These are phyloP conservation scores for Cercospora sp. DNA, from an alignment of 2,329 filamentous ascomycete genomes.

Conservation along the genomic window DNA sequence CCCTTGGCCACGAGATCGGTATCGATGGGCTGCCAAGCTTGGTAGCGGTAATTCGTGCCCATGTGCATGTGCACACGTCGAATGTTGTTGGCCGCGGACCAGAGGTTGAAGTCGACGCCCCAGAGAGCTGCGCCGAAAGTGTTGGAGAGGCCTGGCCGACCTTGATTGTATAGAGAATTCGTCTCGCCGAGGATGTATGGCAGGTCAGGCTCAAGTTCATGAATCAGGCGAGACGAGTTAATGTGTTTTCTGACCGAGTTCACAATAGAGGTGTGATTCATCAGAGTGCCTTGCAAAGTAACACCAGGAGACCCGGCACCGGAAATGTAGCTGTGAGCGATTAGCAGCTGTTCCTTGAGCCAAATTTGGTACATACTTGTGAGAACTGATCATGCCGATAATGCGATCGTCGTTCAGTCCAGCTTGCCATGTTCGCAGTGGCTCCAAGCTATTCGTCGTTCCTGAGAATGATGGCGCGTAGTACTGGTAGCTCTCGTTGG, in stretches of 20 bases:
- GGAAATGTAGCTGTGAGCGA: conserved; percentile 58
- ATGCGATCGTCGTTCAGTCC: conserved; percentile 54
- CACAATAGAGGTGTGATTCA: conserved; percentile 62
- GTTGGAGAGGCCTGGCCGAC: conserved; percentile 62
- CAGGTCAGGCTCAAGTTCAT: conserved; percentile 37
- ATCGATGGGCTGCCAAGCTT: conserved; percentile 60
- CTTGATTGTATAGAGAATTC: conserved; percentile 65
- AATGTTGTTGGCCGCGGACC: conserved; percentile 58
- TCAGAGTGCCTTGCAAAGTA: conserved; percentile 61
- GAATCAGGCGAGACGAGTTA: conserved; percentile 46
- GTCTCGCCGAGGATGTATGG: conserved; percentile 62
- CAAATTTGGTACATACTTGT: conserved; percentile 52
- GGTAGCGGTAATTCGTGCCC: conserved; percentile 64
- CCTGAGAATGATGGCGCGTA: conserved; percentile 62
- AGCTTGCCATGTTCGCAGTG: conserved; percentile 54
- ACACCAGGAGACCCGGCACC: conserved; percentile 61
- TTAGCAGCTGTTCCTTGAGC: conserved; percentile 11
- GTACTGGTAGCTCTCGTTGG: conserved; percentile 50
- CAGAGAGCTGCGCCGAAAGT: conserved; percentile 66
- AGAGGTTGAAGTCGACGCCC: conserved; percentile 64
- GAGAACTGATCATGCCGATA: conserved; percentile 58
- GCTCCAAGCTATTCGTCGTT: conserved; percentile 54
- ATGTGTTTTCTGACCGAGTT: conserved; percentile 53
- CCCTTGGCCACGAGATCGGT: conserved; percentile 54
- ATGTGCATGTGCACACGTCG: conserved; percentile 64